Percentiles rank a stretch among this genome's conserved stretches.
These are phyloP conservation scores for Aspergillus sp. DNA, from an alignment of 2,329 filamentous ascomycete species.

Conservation along the genomic window DNA sequence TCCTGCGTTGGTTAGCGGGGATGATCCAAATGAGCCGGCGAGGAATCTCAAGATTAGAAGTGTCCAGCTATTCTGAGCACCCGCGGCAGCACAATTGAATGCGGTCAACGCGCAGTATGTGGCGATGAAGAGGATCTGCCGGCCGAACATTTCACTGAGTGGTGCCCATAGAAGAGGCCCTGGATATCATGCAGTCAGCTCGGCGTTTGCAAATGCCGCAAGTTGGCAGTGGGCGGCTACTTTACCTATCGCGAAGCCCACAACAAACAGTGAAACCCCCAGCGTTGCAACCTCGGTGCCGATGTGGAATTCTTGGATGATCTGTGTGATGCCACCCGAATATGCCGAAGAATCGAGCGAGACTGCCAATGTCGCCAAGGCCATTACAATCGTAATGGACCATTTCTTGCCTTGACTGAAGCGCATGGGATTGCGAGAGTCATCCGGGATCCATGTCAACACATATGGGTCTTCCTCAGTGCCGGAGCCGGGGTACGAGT, in stretches of 20 bases:
- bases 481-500: constrained; percentile 12
- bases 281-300: constrained; percentile 15
- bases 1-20: too few relatives aligned
- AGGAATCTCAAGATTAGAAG: too few relatives aligned
- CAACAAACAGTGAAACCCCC: constrained; percentile 16
- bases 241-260: constrained; percentile 12
- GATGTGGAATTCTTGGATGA: constrained; percentile 17
- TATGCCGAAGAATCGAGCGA: constrained; percentile 19
- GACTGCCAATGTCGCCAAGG: constrained; percentile 8
- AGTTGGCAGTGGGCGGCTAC: too few relatives aligned
- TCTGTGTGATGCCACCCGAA: background rate
- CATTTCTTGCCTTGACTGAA: background rate
- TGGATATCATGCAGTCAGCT: too few relatives aligned
- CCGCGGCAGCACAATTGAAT: too few relatives aligned
- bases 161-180: too few relatives aligned
- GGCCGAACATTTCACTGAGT: too few relatives aligned
- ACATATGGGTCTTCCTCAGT: constrained; percentile 16
- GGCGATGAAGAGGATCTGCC: too few relatives aligned
- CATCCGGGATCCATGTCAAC: constrained; percentile 16
- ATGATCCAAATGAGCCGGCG: too few relatives aligned
- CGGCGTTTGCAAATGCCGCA: too few relatives aligned
- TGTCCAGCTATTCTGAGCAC: too few relatives aligned
- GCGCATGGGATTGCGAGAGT: constrained; percentile 15
- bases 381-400: constrained; percentile 7
- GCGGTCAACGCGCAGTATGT: too few relatives aligned